Conservation (phyloP, 495 filamentous ascomycete genomes). For the Friedmanniomyces simplex region DNA sequence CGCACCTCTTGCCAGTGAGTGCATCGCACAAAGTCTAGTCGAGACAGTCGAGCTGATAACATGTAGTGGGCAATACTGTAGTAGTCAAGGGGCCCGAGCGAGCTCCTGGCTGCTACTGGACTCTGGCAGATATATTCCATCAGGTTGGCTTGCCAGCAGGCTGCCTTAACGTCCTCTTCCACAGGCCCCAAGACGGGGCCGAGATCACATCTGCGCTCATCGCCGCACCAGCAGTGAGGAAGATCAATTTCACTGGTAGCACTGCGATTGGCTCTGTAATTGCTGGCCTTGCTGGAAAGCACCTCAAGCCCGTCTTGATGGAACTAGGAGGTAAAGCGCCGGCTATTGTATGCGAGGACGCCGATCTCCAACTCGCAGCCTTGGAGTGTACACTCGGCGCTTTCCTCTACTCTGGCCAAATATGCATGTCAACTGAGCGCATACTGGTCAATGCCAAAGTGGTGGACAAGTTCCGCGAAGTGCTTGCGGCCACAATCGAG, state of each 20-base stretch:
- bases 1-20: background rate
- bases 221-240: slow-evolving; percentile 43
- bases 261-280: slow-evolving; percentile 50
- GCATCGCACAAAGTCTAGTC: too few relatives aligned
- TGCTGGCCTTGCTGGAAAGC: slow-evolving; percentile 21
- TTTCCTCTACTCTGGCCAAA: slow-evolving; percentile 31
- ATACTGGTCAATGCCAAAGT: slow-evolving; percentile 10
- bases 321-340: slow-evolving; percentile 61
- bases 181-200: slow-evolving; percentile 31
- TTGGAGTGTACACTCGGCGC: slow-evolving; percentile 40
- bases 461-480: background rate
- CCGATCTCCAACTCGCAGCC: slow-evolving; percentile 50
- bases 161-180: slow-evolving; percentile 48
- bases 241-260: slow-evolving; percentile 60
- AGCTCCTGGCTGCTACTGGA: background rate
- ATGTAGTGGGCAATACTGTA: background rate
- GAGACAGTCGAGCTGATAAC: too few relatives aligned
- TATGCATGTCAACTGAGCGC: slow-evolving; percentile 10
- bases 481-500: slow-evolving; percentile 13
- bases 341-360: slow-evolving; percentile 56
- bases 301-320: slow-evolving; percentile 23
- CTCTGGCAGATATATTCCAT: slow-evolving; percentile 11
- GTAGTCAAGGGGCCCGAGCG: slow-evolving; percentile 5
- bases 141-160: slow-evolving; percentile 40
- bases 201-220: slow-evolving; percentile 49